Conservation (phyloP, 1,284 basidiomycete genomes). For the Marasmius oreades region DNA sequence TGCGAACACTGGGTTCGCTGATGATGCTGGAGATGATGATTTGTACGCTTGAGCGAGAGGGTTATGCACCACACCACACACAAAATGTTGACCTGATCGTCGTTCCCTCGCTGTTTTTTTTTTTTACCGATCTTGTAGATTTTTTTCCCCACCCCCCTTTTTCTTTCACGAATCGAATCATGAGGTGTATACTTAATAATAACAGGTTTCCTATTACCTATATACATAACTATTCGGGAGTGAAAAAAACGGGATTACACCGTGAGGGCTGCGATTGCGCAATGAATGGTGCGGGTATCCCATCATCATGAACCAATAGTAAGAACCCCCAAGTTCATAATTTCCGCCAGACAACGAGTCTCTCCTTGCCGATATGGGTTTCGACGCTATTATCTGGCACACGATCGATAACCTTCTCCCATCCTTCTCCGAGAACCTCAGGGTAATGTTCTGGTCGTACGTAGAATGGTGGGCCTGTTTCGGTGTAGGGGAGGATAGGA, state of each 20-base stretch:
- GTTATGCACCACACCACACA: not conserved
- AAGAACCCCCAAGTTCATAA: no score
- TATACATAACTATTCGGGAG: no score
- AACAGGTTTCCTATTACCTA: no score
- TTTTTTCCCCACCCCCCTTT: no score
- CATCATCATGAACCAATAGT: no score
- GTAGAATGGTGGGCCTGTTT: constrained; percentile 59
- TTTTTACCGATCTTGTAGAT: not conserved
- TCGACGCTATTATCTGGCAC: constrained; percentile 38
- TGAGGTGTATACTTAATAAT: no score
- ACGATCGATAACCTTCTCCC: constrained; percentile 53
- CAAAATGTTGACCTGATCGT: not conserved
- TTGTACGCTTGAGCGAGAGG: constrained; percentile 62
- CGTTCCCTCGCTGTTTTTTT: not conserved
- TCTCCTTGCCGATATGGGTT: constrained; percentile 42
- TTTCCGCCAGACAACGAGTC: constrained; percentile 27
- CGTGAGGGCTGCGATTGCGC: no score
- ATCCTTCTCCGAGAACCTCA: constrained; percentile 47
- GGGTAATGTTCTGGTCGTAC: constrained; percentile 58
- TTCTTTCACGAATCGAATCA: no score
- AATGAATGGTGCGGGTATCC: no score
- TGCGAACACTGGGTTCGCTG: constrained; percentile 77
- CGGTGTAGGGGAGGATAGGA: constrained; percentile 35
- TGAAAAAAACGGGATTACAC: no score
- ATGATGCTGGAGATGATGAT: constrained; percentile 84